Evolutionary conservation across 2,329 filamentous ascomycete species (phyloP).

Genomic region (Phoma herbarum): DNA sequence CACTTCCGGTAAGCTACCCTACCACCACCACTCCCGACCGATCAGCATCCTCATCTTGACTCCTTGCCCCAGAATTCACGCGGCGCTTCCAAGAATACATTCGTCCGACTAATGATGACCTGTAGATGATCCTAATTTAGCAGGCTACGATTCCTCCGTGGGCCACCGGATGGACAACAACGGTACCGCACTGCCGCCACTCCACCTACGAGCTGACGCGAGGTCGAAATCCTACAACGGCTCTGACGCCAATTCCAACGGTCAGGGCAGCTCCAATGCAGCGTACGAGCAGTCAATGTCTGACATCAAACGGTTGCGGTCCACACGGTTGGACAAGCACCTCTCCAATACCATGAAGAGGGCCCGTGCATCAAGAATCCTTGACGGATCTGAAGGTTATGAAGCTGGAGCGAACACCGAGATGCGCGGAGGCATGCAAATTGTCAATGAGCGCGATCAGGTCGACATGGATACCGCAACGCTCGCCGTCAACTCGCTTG

Average conservation of each 20-base stretch:
- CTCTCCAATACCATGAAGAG: constrained; percentile 92
- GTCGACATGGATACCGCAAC: constrained; percentile 80
- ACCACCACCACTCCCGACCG: constrained; percentile 24
- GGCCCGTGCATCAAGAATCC: constrained; percentile 87
- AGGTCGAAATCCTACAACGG: constrained; percentile 79
- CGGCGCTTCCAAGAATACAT: constrained; percentile 42
- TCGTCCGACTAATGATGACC: constrained; percentile 42
- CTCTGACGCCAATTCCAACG: constrained; percentile 62
- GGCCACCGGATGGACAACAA: constrained; percentile 65
- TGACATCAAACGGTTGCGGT: constrained; percentile 89
- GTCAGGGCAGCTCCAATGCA: constrained; percentile 63
- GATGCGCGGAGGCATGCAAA: constrained; percentile 70
- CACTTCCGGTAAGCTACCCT: constrained; percentile 64
- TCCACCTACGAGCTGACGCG: constrained; percentile 69
- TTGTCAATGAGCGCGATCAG: constrained; percentile 80
- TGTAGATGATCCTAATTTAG: constrained; percentile 73
- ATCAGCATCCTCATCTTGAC: constrained; percentile 45
- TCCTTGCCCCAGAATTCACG: constrained; percentile 41
- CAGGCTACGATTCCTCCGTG: constrained; percentile 72
- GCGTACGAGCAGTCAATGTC: constrained; percentile 96
- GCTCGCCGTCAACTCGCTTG: constrained; percentile 90
- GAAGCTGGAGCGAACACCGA: constrained; percentile 74
- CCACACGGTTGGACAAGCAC: constrained; percentile 92
- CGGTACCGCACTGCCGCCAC: constrained; percentile 59
- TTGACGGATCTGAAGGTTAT: constrained; percentile 82